Percentiles rank a stretch among this genome's conserved stretches.
phyloP scores from a whole-genome alignment of 2,329 filamentous ascomycete species.

The Botrytis cinerea region DNA sequence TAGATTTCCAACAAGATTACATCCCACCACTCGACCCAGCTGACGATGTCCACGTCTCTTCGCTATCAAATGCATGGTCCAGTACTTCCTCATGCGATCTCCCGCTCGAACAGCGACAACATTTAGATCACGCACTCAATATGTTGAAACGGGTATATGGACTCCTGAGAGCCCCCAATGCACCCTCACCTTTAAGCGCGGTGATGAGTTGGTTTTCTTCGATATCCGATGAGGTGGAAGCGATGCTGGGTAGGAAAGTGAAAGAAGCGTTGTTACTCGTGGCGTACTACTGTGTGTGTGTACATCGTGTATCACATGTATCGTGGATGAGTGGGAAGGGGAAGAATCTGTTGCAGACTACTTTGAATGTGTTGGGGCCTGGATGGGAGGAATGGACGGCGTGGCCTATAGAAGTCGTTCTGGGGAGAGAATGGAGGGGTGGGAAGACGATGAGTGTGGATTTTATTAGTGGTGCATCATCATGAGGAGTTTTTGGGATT shows the following conservation, averaged over 20 bases:
- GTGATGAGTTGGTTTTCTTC: constrained; percentile 45
- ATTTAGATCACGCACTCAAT: constrained; percentile 26
- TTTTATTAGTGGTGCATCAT: constrained; percentile 21
- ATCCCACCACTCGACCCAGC: constrained; percentile 26
- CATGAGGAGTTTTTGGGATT: constrained; percentile 10
- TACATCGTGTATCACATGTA: constrained; percentile 43
- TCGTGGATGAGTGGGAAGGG: constrained; percentile 51
- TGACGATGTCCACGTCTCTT: constrained; percentile 30
- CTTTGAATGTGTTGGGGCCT: constrained; percentile 36
- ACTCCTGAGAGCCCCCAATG: constrained; percentile 34
- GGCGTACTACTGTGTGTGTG: constrained; percentile 44
- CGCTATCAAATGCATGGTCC: constrained; percentile 30
- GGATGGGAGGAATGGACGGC: constrained; percentile 35
- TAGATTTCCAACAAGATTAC: constrained; percentile 27
- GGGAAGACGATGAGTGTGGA: constrained; percentile 20
- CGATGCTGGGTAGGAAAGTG: constrained; percentile 41
- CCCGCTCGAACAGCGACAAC: constrained; percentile 14
- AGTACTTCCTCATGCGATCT: constrained; percentile 7
- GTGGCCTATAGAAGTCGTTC: constrained; percentile 34
- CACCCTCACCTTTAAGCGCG: constrained; percentile 28
- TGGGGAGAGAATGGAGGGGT: constrained; percentile 23
- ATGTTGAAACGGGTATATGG: constrained; percentile 30
- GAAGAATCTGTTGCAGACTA: constrained; percentile 43
- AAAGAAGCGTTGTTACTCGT: constrained; percentile 45
- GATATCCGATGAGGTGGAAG: constrained; percentile 41